Conservation (phyloP, 345 rosid species). For the Citrus cavaleriei region DNA sequence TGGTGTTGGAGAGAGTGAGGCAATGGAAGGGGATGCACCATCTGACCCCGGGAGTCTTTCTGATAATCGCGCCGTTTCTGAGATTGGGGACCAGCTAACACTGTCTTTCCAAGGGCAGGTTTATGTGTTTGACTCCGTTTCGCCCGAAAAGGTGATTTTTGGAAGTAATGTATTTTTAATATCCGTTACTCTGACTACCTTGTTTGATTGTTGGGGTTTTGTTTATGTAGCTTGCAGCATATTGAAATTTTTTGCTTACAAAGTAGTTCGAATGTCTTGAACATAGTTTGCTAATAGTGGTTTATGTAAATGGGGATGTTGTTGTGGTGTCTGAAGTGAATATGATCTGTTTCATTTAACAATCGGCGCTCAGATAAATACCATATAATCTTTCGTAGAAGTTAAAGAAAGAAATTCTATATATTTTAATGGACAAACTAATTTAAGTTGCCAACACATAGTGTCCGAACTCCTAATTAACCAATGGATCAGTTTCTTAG, state of each 20-base stretch:
- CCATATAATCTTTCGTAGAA: too few relatives aligned
- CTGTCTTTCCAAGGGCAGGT: constrained; percentile 77
- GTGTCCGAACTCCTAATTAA: background rate
- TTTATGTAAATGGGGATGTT: background rate
- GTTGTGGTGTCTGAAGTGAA: background rate
- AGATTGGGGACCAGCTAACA: constrained; percentile 58
- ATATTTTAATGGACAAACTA: background rate
- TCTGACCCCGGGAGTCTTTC: constrained; percentile 50
- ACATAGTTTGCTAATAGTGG: background rate
- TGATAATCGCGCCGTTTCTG: constrained; percentile 38
- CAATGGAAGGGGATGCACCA: constrained; percentile 41
- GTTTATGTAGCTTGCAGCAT: background rate
- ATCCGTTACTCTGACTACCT: background rate
- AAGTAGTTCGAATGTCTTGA: background rate
- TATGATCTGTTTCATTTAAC: background rate
- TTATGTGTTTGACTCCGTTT: constrained; percentile 68
- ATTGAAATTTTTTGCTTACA: background rate
- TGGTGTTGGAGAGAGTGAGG: constrained; percentile 31
- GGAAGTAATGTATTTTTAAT: background rate
- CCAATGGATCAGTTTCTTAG: background rate
- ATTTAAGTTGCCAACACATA: background rate
- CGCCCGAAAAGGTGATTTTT: constrained; percentile 55
- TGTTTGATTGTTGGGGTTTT: background rate
- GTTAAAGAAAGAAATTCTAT: background rate
- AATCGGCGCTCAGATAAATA: too few relatives aligned